Percentiles rank a stretch among this genome's conserved stretches.
phyloP scores from a whole-genome alignment of 83 land plant species.

The Picea mariana region DNA sequence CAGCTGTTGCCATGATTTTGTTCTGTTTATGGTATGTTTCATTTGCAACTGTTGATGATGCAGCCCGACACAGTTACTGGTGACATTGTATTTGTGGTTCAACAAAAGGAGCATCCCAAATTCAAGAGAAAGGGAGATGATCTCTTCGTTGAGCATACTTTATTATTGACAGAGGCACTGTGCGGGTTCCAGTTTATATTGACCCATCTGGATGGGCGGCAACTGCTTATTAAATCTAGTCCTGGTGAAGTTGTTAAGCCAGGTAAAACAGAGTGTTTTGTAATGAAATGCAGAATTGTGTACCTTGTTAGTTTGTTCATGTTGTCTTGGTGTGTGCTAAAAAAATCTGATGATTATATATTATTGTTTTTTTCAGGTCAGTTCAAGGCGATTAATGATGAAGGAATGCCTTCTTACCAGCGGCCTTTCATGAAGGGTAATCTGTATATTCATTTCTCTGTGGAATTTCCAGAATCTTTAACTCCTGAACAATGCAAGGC shows the following conservation, averaged over 20 bases:
- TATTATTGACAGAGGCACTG: constrained; percentile 63
- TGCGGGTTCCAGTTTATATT: constrained; percentile 84
- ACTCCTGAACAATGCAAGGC: constrained; percentile 35
- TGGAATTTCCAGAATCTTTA: constrained; percentile 58
- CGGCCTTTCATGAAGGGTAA: constrained; percentile 74
- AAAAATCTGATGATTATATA: too few species aligned
- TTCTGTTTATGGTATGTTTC: too few species aligned
- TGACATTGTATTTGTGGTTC: constrained; percentile 67
- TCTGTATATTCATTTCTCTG: constrained; percentile 59
- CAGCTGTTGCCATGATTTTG: too few species aligned
- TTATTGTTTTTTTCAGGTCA: constrained; percentile 39
- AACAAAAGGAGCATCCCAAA: constrained; percentile 69
- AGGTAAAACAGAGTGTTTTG: constrained; percentile 28
- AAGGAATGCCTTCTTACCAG: constrained; percentile 74
- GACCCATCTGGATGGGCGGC: constrained; percentile 78
- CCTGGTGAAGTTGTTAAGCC: constrained; percentile 78
- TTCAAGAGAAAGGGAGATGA: constrained; percentile 76
- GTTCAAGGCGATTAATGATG: constrained; percentile 75
- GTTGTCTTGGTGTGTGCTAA: too few species aligned
- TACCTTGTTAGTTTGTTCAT: too few species aligned
- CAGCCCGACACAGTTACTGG: constrained; percentile 71
- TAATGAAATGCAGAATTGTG: too few species aligned
- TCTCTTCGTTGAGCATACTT: constrained; percentile 60
- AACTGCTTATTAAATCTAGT: constrained; percentile 69
- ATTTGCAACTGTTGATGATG: constrained; percentile 3